These are phyloP conservation scores for Neoarthrinium moseri DNA, from an alignment of 2,329 filamentous ascomycete species.

Conservation along the genomic window DNA sequence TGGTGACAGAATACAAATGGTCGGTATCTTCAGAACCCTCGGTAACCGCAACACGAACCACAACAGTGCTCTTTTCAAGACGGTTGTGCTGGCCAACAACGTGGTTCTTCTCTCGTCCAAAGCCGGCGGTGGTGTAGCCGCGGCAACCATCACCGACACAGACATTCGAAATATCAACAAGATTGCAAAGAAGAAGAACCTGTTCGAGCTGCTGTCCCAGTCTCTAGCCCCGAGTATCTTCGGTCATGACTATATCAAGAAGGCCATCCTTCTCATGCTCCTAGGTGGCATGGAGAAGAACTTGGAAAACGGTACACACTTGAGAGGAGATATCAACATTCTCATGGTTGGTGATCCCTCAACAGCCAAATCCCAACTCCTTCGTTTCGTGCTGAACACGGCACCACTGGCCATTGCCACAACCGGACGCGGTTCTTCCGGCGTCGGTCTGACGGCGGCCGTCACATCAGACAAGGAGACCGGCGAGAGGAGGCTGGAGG, in stretches of 20 bases:
- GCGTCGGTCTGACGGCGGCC: constrained; percentile 94
- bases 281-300: constrained; percentile 98
- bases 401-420: constrained; percentile 95
- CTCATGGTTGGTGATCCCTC: constrained; percentile 99
- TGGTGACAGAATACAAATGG: constrained; percentile 91
- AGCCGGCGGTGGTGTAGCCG: constrained; percentile 88
- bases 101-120: constrained; percentile 93
- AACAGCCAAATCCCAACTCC: constrained; percentile 95
- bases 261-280: constrained; percentile 92
- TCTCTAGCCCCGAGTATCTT: constrained; percentile 96
- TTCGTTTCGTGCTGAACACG: constrained; percentile 96
- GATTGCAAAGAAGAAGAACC: constrained; percentile 87
- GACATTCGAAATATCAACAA: constrained; percentile 99
- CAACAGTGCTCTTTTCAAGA: constrained; percentile 93
- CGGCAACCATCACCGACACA: constrained; percentile 89
- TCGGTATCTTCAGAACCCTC: constrained; percentile 92
- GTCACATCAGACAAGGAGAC: constrained; percentile 98
- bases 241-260: constrained; percentile 96
- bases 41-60: constrained; percentile 91
- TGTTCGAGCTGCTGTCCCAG: constrained; percentile 90
- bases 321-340: constrained; percentile 98
- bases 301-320: constrained; percentile 92
- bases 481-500: constrained; percentile 89
- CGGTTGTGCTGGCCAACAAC: constrained; percentile 90
- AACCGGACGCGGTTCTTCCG: constrained; percentile 93